A percentile compares a stretch with the other conserved stretches of the same genome.
Evolutionary conservation across 805 yeast species (phyloP).

Genomic region (Saccharomyces jurei): DNA sequence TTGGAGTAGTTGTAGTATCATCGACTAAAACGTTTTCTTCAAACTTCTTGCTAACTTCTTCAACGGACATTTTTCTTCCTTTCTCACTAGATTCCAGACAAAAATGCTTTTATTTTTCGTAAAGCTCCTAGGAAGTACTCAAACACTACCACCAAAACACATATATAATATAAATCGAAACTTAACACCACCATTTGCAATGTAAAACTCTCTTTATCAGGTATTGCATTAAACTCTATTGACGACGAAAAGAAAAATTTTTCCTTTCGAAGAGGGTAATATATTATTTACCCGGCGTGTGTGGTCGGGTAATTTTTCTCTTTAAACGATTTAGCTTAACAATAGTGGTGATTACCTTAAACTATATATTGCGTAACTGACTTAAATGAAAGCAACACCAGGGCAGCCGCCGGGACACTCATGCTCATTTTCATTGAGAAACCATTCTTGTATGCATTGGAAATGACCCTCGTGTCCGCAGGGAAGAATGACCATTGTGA

Average conservation of each 20-base stretch:
- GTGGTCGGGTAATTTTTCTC: neutral
- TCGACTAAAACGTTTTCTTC: constrained; percentile 21
- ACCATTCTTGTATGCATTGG: constrained; percentile 74
- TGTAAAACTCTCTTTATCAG: neutral
- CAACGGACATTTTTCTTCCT: constrained; percentile 26
- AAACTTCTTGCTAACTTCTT: constrained; percentile 29
- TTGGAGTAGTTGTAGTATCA: constrained; percentile 16
- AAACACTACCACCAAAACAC: neutral
- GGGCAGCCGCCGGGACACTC: constrained; percentile 74
- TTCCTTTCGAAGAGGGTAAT: neutral
- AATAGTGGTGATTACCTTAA: neutral
- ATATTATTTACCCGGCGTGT: neutral
- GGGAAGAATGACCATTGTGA: constrained; percentile 47
- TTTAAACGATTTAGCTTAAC: neutral
- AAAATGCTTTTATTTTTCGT: neutral
- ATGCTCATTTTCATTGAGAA: constrained; percentile 48
- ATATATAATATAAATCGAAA: neutral
- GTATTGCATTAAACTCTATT: neutral
- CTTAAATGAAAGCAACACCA: neutral
- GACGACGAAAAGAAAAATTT: neutral
- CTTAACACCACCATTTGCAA: neutral
- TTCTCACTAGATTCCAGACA: neutral
- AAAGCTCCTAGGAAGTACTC: neutral
- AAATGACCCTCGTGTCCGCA: constrained; percentile 90
- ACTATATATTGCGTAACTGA: neutral